These are phyloP conservation scores for Pythium dissimile DNA, from an alignment of 352 stramenopile species.

Conservation along the genomic window DNA sequence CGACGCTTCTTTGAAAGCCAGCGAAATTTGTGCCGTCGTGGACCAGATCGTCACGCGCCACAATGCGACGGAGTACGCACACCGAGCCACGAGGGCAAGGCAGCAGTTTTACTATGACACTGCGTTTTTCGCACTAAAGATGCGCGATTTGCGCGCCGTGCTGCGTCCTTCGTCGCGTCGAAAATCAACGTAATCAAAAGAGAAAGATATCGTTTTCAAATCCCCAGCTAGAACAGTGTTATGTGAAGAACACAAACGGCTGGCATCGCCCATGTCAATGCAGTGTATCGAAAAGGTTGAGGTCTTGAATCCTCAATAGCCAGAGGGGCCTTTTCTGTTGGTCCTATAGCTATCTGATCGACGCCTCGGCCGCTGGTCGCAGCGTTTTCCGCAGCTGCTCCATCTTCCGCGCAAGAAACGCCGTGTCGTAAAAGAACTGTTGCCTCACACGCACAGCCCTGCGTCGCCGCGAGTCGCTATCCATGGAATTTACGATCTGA, in stretches of 20 bases:
- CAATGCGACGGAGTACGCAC: constrained; percentile 16
- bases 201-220: too few relatives aligned
- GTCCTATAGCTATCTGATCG: not conserved
- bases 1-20: constrained; percentile 25
- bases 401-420: constrained; percentile 66
- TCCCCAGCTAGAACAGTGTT: too few relatives aligned
- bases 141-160: constrained; percentile 22
- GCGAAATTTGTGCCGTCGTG: constrained; percentile 43
- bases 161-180: not conserved
- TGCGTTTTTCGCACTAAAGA: constrained; percentile 57
- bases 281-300: too few relatives aligned
- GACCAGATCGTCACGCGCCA: constrained; percentile 44
- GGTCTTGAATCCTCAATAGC: too few relatives aligned
- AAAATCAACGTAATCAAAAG: not conserved
- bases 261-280: too few relatives aligned
- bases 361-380: not conserved
- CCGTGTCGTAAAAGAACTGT: constrained; percentile 56
- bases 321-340: too few relatives aligned
- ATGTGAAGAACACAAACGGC: too few relatives aligned
- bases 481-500: constrained; percentile 28
- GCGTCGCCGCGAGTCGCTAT: constrained; percentile 22
- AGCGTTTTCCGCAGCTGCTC: constrained; percentile 31
- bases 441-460: constrained; percentile 33
- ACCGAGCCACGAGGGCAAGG: constrained; percentile 31
- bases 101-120: constrained; percentile 60